phyloP scores from a whole-genome alignment of 495 filamentous ascomycete species.

The Neurospora sp. region DNA sequence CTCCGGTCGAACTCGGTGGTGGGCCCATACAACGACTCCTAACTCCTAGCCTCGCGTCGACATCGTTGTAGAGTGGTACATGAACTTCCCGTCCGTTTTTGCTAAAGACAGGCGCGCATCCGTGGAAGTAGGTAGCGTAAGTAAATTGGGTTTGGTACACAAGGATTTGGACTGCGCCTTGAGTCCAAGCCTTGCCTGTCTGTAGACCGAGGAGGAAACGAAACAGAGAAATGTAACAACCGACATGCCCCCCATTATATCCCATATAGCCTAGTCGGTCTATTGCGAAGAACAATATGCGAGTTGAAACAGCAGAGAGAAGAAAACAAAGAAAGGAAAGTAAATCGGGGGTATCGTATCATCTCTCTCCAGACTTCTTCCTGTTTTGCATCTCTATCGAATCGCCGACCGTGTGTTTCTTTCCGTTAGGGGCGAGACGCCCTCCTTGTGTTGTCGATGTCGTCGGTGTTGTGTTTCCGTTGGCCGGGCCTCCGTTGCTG shows the following conservation, averaged over 20 bases:
- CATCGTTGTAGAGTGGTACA: neutral
- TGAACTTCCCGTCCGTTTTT: neutral
- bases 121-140: neutral
- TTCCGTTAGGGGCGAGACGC: neutral
- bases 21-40: neutral
- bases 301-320: neutral
- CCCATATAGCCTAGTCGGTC: neutral
- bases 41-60: neutral
- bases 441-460: neutral
- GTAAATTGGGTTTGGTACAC: neutral
- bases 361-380: conserved; percentile 16
- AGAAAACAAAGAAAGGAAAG: neutral
- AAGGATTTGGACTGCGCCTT: neutral
- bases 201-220: neutral
- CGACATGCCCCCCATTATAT: neutral
- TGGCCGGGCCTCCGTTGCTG: conserved; percentile 6
- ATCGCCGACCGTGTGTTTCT: conserved; percentile 14
- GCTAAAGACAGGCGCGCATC: neutral
- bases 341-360: neutral
- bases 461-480: conserved; percentile 8
- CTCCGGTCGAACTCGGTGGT: neutral
- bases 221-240: neutral
- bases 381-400: conserved; percentile 34
- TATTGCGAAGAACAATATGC: neutral
- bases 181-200: neutral